Conservation (phyloP, 2,329 filamentous ascomycete genomes). For the Drechslerella stenobrocha region DNA sequence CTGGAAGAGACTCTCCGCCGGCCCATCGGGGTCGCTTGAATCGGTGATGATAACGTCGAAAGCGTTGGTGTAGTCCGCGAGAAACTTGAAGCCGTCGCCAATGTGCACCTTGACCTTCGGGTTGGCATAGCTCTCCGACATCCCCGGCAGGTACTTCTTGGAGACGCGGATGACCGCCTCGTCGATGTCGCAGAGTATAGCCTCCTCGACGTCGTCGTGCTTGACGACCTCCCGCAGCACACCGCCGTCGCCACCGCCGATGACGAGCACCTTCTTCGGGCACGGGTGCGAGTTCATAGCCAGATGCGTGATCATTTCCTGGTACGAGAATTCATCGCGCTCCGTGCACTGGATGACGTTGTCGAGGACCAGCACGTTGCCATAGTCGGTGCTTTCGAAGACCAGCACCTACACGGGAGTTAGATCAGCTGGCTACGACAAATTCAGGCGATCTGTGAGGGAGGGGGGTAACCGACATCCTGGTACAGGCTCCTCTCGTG, state of each 20-base stretch:
- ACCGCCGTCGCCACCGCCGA: constrained; percentile 95
- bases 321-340: constrained; percentile 98
- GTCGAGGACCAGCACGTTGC: constrained; percentile 93
- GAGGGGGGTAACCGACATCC: constrained; percentile 62
- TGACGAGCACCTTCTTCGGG: constrained; percentile 97
- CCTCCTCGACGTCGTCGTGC: constrained; percentile 95
- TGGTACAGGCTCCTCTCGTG: constrained; percentile 99
- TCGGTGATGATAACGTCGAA: constrained; percentile 99
- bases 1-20: constrained; percentile 94
- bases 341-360: constrained; percentile 99
- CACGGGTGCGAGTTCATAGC: constrained; percentile 98
- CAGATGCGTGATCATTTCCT: constrained; percentile 99
- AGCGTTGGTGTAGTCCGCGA: constrained; percentile 91
- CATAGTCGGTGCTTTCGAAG: constrained; percentile 97
- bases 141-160: constrained; percentile 94
- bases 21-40: constrained; percentile 94
- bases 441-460: too few relatives aligned
- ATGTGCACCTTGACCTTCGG: constrained; percentile 90
- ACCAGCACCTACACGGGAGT: constrained; percentile 78
- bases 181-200: constrained; percentile 96
- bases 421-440: too few relatives aligned
- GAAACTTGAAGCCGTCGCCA: constrained; percentile 98
- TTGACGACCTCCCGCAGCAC: constrained; percentile 98
- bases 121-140: constrained; percentile 91
- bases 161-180: constrained; percentile 98